A percentile compares a stretch with the other conserved stretches of the same genome.
phyloP scores from a whole-genome alignment of 2,329 filamentous ascomycete species.

The Calonectria naviculata region DNA sequence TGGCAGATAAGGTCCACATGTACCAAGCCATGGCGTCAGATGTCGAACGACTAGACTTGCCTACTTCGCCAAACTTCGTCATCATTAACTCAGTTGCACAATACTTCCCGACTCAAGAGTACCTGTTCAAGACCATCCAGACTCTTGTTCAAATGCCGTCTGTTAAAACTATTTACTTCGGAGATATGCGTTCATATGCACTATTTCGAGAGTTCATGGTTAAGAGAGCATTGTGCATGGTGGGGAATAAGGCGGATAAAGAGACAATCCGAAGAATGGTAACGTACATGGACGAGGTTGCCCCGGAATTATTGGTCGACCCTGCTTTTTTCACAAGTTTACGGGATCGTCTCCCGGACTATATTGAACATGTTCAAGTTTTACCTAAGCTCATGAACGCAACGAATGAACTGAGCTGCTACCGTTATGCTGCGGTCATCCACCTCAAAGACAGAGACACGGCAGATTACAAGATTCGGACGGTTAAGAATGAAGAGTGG shows the following conservation, averaged over 20 bases:
- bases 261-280: conserved; percentile 18
- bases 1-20: conserved; percentile 27
- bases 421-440: not conserved
- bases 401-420: not conserved
- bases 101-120: conserved; percentile 41
- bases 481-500: not conserved
- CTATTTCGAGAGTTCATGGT: conserved; percentile 28
- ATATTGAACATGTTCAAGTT: not conserved
- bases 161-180: conserved; percentile 29
- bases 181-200: conserved; percentile 35
- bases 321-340: not conserved
- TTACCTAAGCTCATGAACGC: not conserved
- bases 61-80: conserved; percentile 25
- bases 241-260: conserved; percentile 6
- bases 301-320: not conserved
- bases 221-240: conserved; percentile 1
- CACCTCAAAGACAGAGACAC: not conserved
- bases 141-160: conserved; percentile 13
- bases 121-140: conserved; percentile 27
- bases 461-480: not conserved
- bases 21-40: conserved; percentile 35
- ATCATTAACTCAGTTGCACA: conserved; percentile 43
- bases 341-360: not conserved
- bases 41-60: conserved; percentile 4
- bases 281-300: conserved; percentile 19